Evolutionary conservation across 169 alveolate species (phyloP).

Genomic region (Blepharisma undulans): DNA sequence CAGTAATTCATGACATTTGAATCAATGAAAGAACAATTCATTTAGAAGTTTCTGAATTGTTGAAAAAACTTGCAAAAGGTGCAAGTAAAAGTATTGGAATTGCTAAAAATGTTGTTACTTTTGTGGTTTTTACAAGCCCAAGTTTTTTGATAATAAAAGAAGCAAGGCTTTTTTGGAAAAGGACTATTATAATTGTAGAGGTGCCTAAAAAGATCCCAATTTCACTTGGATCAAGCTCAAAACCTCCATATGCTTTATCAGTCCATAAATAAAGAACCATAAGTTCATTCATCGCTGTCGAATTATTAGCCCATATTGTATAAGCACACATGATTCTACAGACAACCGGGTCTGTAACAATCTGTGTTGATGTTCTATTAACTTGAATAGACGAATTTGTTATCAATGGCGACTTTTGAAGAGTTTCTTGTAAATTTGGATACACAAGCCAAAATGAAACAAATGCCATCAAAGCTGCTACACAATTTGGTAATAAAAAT

Average conservation of each 20-base stretch:
- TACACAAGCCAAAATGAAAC: neutral
- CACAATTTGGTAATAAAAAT: neutral
- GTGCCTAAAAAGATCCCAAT: neutral
- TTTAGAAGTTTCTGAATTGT: neutral
- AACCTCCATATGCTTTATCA: constrained; percentile 8
- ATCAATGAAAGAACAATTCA: neutral
- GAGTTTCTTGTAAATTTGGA: neutral
- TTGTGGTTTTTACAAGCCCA: neutral
- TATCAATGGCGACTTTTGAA: neutral
- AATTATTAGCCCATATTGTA: neutral
- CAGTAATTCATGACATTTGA: neutral
- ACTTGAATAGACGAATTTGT: neutral
- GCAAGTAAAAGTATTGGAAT: constrained; percentile 14
- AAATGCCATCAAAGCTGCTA: neutral
- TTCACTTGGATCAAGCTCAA: constrained; percentile 1
- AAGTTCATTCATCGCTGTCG: constrained; percentile 6
- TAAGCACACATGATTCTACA: neutral
- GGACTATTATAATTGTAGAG: neutral
- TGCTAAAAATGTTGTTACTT: neutral
- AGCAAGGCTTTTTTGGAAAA: neutral
- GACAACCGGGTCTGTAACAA: neutral
- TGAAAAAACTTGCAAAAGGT: neutral
- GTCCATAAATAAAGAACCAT: constrained; percentile 16
- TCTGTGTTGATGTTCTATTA: neutral
- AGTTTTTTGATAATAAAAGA: neutral